A percentile compares a stretch with the other conserved stretches of the same genome.
Evolutionary conservation across 495 filamentous ascomycete genomes (phyloP).

Genomic region (Daldinia decipiens): DNA sequence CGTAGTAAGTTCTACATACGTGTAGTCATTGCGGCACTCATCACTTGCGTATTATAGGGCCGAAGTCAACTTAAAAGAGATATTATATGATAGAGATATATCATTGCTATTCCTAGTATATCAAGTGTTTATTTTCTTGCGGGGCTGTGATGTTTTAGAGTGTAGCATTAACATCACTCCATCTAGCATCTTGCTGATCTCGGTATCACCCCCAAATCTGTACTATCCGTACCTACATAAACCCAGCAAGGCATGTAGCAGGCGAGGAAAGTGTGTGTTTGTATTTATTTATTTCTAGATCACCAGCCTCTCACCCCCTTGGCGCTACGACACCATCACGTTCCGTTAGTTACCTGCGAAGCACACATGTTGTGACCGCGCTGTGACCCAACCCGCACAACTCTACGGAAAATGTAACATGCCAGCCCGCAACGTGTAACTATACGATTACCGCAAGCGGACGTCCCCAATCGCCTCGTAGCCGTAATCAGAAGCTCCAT

Average conservation of each 20-base stretch:
- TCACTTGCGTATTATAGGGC: slow-evolving; percentile 33
- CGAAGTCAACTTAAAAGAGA: slow-evolving; percentile 20
- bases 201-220: slow-evolving; percentile 33
- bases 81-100: slow-evolving; percentile 22
- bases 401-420: slow-evolving; percentile 21
- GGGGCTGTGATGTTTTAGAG: slow-evolving; percentile 38
- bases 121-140: slow-evolving; percentile 22
- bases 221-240: slow-evolving; percentile 28
- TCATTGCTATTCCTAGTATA: slow-evolving; percentile 17
- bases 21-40: slow-evolving; percentile 2
- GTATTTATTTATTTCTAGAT: slow-evolving; percentile 8
- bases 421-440: slow-evolving; percentile 25
- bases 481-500: slow-evolving; percentile 16
- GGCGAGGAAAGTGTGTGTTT: not conserved
- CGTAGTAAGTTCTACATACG: slow-evolving; percentile 24
- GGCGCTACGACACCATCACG: slow-evolving; percentile 44
- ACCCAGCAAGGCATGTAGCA: not conserved
- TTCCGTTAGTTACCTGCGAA: slow-evolving; percentile 29
- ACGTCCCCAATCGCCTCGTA: slow-evolving; percentile 21
- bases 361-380: slow-evolving; percentile 28
- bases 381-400: slow-evolving; percentile 23
- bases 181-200: slow-evolving; percentile 43
- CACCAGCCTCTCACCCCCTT: slow-evolving; percentile 26
- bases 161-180: slow-evolving; percentile 42
- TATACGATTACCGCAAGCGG: slow-evolving; percentile 25